Evolutionary conservation across 2,329 filamentous ascomycete genomes (phyloP).

Genomic region (Fusarium drepaniforme): DNA sequence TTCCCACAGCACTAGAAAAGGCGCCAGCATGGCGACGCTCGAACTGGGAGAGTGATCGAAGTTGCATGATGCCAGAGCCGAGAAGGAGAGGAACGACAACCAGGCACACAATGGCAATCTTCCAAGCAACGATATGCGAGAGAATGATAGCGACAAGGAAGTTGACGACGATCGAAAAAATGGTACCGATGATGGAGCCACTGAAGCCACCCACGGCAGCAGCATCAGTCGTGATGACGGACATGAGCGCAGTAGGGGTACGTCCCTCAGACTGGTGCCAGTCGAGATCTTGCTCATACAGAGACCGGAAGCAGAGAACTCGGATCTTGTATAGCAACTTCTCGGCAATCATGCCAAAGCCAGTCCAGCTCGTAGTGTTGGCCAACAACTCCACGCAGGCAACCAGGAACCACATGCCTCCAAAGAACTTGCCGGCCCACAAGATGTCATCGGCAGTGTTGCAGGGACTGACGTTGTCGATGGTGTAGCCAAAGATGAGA

Average conservation of each 20-base stretch:
- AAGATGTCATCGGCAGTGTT: conserved; percentile 53
- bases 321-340: conserved; percentile 73
- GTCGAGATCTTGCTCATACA: conserved; percentile 75
- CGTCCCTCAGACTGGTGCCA: conserved; percentile 78
- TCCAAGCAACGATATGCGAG: conserved; percentile 80
- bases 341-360: conserved; percentile 66
- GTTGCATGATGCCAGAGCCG: conserved; percentile 76
- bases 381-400: conserved; percentile 61
- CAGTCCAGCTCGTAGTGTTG: conserved; percentile 68
- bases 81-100: conserved; percentile 77
- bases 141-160: conserved; percentile 76
- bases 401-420: conserved; percentile 68
- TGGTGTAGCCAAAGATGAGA: conserved; percentile 60
- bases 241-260: conserved; percentile 71
- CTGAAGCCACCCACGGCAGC: conserved; percentile 76
- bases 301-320: conserved; percentile 72
- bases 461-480: conserved; percentile 61
- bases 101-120: conserved; percentile 79
- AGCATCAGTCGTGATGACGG: conserved; percentile 77
- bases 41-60: conserved; percentile 71
- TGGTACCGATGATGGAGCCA: conserved; percentile 76
- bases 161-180: conserved; percentile 77
- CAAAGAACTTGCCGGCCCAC: conserved; percentile 60
- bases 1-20: conserved; percentile 71
- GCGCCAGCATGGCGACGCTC: conserved; percentile 74